Evolutionary conservation across 2,329 filamentous ascomycete species (phyloP), one percentile per base, ranked within the genome.

Genomic region (Thielaviopsis musarum): DNA sequence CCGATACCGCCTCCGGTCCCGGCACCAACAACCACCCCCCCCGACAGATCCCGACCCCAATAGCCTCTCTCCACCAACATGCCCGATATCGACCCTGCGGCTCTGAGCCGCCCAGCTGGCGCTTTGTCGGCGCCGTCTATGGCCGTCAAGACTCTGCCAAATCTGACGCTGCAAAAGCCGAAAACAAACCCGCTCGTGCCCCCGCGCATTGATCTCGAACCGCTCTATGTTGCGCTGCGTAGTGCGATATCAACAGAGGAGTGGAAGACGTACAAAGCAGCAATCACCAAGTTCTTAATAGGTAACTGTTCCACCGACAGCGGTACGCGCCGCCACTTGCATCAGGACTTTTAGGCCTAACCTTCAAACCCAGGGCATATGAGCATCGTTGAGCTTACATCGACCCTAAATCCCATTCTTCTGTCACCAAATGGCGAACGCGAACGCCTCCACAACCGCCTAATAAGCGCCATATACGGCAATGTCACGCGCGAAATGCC

Each of bases 81-180:
- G 82, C 81, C 82, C 66, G 82, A 85, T 72, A 85, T 85, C 72
- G 82, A 85, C 74, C 82, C 82, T 67, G 81, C 82, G 73, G 81
- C 82, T 64, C 71, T 85, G 66, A 84, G 81, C 75, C 80, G 81
- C 67, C 78, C 80, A 63, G 72, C 80, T 54, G 69, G 77, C 68
- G 77, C 72, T 69, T 74, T 82, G 59, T 75, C 79, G 53, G 30
- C 54, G 22, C 49, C 59, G 10, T 38, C 57, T 26, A 51, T 55
- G 48, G 17, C 28, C 17, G 34, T 49, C 22, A 83, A 81, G 5
- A 80, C 82, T 62, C 72, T 75, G 1, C 71, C 70, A 57, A 71
- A 74, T 19, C 65, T 74, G 55, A 30, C 38, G 22, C 53, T 56
- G 5, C 71, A 72, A 59, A 82, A 82, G 67, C 69, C 75, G 58